Conservation (phyloP, 345 rosid genomes). For the Camelina neglecta region DNA sequence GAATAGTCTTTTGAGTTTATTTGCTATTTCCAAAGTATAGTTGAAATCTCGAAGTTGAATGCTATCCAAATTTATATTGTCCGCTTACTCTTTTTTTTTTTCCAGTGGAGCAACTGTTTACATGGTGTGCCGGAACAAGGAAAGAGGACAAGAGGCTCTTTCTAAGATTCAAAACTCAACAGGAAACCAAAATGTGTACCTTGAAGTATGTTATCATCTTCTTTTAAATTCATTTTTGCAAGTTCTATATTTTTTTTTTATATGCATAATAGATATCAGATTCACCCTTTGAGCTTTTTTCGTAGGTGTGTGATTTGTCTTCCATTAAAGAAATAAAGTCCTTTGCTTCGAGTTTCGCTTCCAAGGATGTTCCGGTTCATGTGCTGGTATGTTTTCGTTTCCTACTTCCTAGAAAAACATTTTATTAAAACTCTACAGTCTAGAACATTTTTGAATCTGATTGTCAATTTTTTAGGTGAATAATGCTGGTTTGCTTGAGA, state of each 20-base stretch:
- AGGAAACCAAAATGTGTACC: constrained; percentile 74
- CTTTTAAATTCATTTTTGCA: not conserved
- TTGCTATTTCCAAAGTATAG: not conserved
- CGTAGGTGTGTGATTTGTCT: constrained; percentile 88
- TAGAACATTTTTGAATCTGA: constrained; percentile 7
- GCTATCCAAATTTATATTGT: not conserved
- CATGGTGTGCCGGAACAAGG: constrained; percentile 86
- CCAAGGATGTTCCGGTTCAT: constrained; percentile 76
- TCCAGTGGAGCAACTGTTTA: constrained; percentile 84
- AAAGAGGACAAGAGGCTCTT: constrained; percentile 82
- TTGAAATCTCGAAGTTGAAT: not conserved
- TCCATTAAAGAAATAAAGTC: constrained; percentile 77
- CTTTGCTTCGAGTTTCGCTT: constrained; percentile 74
- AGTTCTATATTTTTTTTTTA: constrained; percentile 7
- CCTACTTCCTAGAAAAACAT: not conserved
- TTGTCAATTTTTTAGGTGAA: constrained; percentile 58
- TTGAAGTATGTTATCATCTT: constrained; percentile 59
- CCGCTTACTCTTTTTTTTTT: not conserved
- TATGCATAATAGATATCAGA: not conserved
- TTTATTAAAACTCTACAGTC: not conserved
- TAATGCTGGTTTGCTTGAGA: constrained; percentile 85
- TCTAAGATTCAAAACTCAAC: constrained; percentile 71
- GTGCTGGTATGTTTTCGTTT: constrained; percentile 59
- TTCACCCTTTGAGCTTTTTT: constrained; percentile 10
- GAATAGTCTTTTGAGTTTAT: not conserved